Percentiles rank a stretch among this genome's conserved stretches.
phyloP scores from a whole-genome alignment of 306 rosid genomes.

The Medicago ruthenica region DNA sequence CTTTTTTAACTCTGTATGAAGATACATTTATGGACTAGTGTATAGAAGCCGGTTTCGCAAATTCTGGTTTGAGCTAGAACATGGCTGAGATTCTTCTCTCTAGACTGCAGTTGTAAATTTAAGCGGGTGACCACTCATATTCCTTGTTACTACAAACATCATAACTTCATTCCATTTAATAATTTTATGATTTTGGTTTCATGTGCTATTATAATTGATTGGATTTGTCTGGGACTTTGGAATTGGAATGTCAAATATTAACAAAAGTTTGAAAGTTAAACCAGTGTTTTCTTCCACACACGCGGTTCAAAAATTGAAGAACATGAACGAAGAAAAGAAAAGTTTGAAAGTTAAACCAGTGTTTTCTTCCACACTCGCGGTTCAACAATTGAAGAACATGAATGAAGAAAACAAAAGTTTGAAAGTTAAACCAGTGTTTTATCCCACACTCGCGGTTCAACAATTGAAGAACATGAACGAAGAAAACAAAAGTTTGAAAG shows the following conservation, averaged over 20 bases:
- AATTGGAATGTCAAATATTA: constrained; percentile 30
- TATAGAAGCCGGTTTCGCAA: background rate
- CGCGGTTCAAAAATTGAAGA: constrained; percentile 5
- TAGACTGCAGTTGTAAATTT: background rate
- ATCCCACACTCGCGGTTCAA: background rate
- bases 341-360: too few relatives aligned
- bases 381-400: constrained; percentile 12
- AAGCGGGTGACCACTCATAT: constrained; percentile 10
- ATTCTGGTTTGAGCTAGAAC: background rate
- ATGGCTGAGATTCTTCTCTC: background rate
- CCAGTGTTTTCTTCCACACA: background rate
- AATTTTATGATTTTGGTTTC: background rate
- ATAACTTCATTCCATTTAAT: background rate
- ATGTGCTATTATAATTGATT: background rate
- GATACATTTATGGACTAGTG: background rate
- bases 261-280: background rate
- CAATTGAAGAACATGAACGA: constrained; percentile 7
- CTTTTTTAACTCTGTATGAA: too few relatives aligned
- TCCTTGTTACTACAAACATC: background rate
- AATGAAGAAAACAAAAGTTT: background rate
- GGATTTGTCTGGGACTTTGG: background rate
- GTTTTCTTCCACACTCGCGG: background rate
- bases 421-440: too few relatives aligned
- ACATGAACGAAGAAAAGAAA: too few relatives aligned
- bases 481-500: too few relatives aligned